Evolutionary conservation across 164 flowering plant species (phyloP), one percentile per base, ranked within the genome.

Genomic region (Umbellularia californica): DNA sequence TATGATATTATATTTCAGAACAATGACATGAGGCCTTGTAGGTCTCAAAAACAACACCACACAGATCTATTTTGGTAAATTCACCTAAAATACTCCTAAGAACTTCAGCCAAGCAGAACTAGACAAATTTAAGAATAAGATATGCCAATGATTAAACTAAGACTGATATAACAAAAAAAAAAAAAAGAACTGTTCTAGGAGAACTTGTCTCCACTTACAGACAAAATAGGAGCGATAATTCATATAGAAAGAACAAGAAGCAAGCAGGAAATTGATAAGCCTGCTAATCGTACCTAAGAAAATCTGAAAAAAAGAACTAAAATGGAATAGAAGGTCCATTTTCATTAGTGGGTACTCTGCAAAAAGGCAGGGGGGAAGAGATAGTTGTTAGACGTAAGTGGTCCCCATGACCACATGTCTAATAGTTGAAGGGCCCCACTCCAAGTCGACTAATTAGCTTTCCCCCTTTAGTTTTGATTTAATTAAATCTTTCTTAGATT

Each of bases 71-170:
- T 28, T 69, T 70, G 72, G n/a, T 70, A 70, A 24, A 17, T 55
- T 71, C 65, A 58, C 28, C 17, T 71, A 35, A 71, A 55, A 15
- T 55, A 10, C 65, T 71, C 65, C 64, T 71, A 71, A 71, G 65
- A 71, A 58, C 73, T 71, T 71, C 73, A 58, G 73, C 73, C 65
- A 30, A 58, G 23, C 20, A 67, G n/a, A 27, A 15, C 6, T 15
- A 67, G 70, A 67, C 70, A 67, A 64, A 13, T n/a, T n/a, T 13
- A 64, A 64, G 15, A 64, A n/a, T 14, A 60, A 64, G 24, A 64
- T 25, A 64, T 10, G 67, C 12, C 67, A 25, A 64, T 64, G 67
- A 64, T 3, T 64, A 41, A 41, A 41, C 47, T 23, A 0, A 25
- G 12, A 12, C 7, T 2, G 28, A 23, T 3, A 67, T 15, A 47